These are phyloP conservation scores for Silene noctiflora DNA, from an alignment of 179 eudicot species.

Conservation along the genomic window DNA sequence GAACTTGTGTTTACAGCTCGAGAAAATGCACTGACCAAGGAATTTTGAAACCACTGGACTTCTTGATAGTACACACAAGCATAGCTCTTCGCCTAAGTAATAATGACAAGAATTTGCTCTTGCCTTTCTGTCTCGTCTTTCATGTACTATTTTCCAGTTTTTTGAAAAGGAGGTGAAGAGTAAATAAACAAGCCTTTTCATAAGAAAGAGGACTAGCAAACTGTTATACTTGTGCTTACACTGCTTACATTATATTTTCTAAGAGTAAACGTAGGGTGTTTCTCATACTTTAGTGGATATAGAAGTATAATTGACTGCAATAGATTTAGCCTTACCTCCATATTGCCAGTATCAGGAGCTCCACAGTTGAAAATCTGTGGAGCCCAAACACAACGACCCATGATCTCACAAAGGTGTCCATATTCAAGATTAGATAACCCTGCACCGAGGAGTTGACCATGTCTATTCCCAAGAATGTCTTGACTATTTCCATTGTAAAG, in stretches of 20 bases:
- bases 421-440: slow-evolving; percentile 95
- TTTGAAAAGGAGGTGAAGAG: neutral
- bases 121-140: neutral
- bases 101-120: neutral
- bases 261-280: neutral
- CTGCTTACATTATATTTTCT: too few relatives aligned
- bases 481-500: slow-evolving; percentile 49
- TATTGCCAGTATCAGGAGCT: slow-evolving; percentile 98
- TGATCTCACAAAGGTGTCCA: slow-evolving; percentile 93
- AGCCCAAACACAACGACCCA: slow-evolving; percentile 96
- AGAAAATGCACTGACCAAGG: neutral
- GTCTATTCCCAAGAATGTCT: slow-evolving; percentile 22
- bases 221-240: slow-evolving; percentile 1
- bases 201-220: neutral
- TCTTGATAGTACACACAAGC: neutral
- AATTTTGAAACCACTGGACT: neutral
- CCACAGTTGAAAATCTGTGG: slow-evolving; percentile 98
- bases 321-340: slow-evolving; percentile 62
- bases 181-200: neutral
- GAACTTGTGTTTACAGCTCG: neutral
- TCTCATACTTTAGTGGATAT: neutral
- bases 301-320: neutral
- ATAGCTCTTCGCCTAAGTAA: neutral
- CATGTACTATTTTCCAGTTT: neutral
- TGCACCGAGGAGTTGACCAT: slow-evolving; percentile 55